Evolutionary conservation across 164 flowering plant genomes (phyloP).

Genomic region (Kalanchoe fedtschenkoi): DNA sequence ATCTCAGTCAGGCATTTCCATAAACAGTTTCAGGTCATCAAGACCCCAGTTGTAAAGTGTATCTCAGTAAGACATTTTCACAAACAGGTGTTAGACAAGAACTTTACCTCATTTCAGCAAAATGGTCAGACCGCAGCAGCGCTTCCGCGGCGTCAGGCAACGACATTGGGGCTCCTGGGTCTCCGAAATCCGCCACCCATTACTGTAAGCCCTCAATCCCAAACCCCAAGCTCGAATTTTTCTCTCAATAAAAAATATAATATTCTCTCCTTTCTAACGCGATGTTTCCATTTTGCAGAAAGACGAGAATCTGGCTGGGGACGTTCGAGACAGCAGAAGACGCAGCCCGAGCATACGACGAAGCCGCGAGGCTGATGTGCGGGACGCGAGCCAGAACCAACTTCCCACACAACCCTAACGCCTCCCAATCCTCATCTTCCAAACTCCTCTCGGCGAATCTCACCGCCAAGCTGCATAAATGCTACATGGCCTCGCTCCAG

Average conservation of each 20-base stretch:
- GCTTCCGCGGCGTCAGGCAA: slow-evolving; percentile 38
- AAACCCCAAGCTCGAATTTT: not conserved
- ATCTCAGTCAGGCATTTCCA: not conserved
- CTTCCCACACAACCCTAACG: slow-evolving; percentile 20
- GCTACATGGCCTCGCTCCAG: slow-evolving; percentile 27
- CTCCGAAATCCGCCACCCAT: slow-evolving; percentile 44
- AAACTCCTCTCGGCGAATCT: slow-evolving; percentile 24
- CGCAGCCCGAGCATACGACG: slow-evolving; percentile 42
- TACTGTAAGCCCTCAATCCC: slow-evolving; percentile 20
- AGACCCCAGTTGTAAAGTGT: not conserved
- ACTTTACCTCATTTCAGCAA: slow-evolving; percentile 10
- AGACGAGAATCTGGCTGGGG: slow-evolving; percentile 47
- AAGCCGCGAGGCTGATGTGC: slow-evolving; percentile 41
- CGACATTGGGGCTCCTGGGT: slow-evolving; percentile 54
- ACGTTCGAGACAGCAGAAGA: slow-evolving; percentile 48
- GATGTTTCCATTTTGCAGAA: slow-evolving; percentile 16
- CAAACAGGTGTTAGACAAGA: slow-evolving; percentile 12
- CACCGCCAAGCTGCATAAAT: slow-evolving; percentile 33
- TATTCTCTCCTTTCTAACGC: not conserved
- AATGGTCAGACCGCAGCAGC: slow-evolving; percentile 32
- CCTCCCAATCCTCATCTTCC: slow-evolving; percentile 16
- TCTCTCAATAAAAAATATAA: not conserved
- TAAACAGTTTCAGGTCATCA: not conserved
- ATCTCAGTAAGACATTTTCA: not conserved
- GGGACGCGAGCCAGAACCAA: slow-evolving; percentile 36